Evolutionary conservation across 2,329 filamentous ascomycete species (phyloP).

Genomic region (Arthrobotrys conoides): DNA sequence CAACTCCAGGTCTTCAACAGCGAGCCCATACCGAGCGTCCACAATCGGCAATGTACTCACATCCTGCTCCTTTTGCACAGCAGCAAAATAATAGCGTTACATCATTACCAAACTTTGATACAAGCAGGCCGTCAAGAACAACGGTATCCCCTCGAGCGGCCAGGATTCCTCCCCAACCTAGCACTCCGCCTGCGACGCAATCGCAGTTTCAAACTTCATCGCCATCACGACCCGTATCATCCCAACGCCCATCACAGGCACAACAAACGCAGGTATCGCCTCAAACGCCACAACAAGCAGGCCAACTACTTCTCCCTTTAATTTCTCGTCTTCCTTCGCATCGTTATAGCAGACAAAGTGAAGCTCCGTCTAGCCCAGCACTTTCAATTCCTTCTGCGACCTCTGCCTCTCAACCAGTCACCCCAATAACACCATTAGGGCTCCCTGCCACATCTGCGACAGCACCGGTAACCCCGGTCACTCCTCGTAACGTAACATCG

Average conservation of each 20-base stretch:
- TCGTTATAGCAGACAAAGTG: constrained; percentile 38
- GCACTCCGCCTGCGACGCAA: constrained; percentile 23
- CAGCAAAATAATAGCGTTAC: constrained; percentile 39
- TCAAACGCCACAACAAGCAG: constrained; percentile 3
- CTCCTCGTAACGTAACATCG: constrained; percentile 29
- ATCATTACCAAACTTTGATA: constrained; percentile 53
- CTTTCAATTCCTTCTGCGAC: constrained; percentile 43
- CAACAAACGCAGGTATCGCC: neutral
- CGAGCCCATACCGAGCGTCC: constrained; percentile 51
- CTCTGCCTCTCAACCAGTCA: constrained; percentile 49
- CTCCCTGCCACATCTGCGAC: constrained; percentile 39
- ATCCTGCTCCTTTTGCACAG: constrained; percentile 19
- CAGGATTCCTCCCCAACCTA: constrained; percentile 20
- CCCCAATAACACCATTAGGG: constrained; percentile 32
- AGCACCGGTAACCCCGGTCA: constrained; percentile 47
- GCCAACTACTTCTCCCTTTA: constrained; percentile 44
- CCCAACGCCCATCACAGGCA: constrained; percentile 5
- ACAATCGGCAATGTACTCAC: constrained; percentile 49
- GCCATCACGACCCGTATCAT: constrained; percentile 11
- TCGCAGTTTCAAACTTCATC: constrained; percentile 25
- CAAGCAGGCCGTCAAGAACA: constrained; percentile 22
- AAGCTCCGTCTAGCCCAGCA: constrained; percentile 23
- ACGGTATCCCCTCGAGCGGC: constrained; percentile 1
- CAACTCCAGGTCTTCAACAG: constrained; percentile 43
- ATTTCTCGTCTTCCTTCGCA: constrained; percentile 55